phyloP scores from a whole-genome alignment of 2,329 filamentous ascomycete genomes.

The Pseudogymnoascus sp. region DNA sequence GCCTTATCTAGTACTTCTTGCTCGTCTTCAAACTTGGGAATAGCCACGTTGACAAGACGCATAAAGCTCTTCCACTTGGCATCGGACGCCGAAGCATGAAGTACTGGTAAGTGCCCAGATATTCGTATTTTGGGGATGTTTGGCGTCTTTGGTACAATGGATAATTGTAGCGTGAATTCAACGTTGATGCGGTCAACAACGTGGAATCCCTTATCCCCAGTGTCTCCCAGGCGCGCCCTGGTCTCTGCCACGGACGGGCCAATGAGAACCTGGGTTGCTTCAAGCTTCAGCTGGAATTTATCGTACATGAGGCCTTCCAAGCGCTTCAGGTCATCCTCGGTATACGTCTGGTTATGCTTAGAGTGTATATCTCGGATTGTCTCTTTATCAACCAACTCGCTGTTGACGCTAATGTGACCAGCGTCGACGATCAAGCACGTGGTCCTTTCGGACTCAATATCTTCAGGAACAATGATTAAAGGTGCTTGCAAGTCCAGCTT shows the following conservation, averaged over 20 bases:
- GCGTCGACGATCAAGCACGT: conserved; percentile 93
- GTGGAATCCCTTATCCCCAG: conserved; percentile 67
- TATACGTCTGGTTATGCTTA: conserved; percentile 82
- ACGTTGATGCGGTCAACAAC: conserved; percentile 96
- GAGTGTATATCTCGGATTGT: conserved; percentile 83
- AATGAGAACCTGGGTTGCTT: conserved; percentile 91
- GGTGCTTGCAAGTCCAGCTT: conserved; percentile 93
- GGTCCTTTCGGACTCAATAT: conserved; percentile 70
- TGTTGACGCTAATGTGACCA: conserved; percentile 89
- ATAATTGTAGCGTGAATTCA: conserved; percentile 91
- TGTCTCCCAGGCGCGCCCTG: conserved; percentile 66
- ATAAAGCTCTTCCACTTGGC: conserved; percentile 95
- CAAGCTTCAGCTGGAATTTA: conserved; percentile 85
- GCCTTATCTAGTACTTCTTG: conserved; percentile 25
- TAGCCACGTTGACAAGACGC: conserved; percentile 89
- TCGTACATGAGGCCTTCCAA: conserved; percentile 96
- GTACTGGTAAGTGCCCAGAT: conserved; percentile 81
- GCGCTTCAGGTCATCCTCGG: conserved; percentile 77
- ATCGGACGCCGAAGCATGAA: conserved; percentile 89
- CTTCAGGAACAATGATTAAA: conserved; percentile 92
- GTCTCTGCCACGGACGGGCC: conserved; percentile 88
- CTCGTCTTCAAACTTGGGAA: conserved; percentile 67
- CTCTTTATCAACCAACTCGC: conserved; percentile 85
- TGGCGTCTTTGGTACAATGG: conserved; percentile 91
- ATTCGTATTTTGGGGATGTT: conserved; percentile 88